Evolutionary conservation across 2,329 filamentous ascomycete genomes (phyloP), one percentile per base, ranked within the genome.

Genomic region (Cladosporium sp.): DNA sequence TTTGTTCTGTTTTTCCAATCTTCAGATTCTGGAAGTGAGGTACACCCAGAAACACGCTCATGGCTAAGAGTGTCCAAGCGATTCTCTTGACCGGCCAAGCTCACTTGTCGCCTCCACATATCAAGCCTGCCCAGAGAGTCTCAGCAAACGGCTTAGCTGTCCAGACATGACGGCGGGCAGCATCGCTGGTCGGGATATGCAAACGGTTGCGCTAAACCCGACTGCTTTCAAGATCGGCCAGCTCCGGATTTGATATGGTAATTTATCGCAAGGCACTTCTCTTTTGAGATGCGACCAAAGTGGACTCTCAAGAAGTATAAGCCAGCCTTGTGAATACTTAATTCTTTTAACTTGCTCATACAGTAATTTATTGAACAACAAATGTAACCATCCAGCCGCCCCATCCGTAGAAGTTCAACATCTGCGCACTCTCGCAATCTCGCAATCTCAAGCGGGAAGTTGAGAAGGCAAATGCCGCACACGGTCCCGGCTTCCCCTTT

Each of bases 51-150:
- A 16, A 35, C 13, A 15, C 7, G 13, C n/a, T 15, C 32, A 16
- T 16, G 13, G 32, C n/a, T 15, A 35, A 35, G 32, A 35, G n/a
- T 15, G 15, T 35, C 13, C 32, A 16, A 16, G 13, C 22, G 22
- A 35, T 22, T 13, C 13, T 48, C 45, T 48, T 48, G 45, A 48
- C 36, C n/a, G 30, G 27, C 45, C 45, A 48, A 48, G 45, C 45
- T 32, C 45, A 39, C 36, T 40, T 46, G 45, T 48, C 45, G 5
- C 27, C 30, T 27, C 36, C 45, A 48, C 36, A 33, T 35, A n/a
- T 40, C 27, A 48, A 40, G 45, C 45, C 16, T 33, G 45, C 45
- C 45, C 7, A 48, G 45, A 48, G 45, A 16, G 15, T 12, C 45
- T 40, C 36, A 39, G 36, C 36, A 16, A 13, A 25, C 36, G 45